Conservation (phyloP, 768 basidiomycete species). For the Kwoniella heveanensis region DNA sequence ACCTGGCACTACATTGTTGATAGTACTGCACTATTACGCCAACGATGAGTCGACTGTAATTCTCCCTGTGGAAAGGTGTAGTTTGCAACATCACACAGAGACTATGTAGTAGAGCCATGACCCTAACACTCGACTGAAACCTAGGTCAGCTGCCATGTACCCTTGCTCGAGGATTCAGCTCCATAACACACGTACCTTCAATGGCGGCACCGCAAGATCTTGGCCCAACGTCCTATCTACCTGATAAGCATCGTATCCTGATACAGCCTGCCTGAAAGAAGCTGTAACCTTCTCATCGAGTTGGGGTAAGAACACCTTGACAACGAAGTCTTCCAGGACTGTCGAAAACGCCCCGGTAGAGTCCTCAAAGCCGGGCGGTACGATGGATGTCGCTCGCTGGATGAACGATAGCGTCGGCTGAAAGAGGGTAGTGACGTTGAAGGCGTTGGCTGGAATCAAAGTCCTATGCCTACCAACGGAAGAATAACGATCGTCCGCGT, state of each 20-base stretch:
- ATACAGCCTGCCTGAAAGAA: constrained; percentile 82
- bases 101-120: constrained; percentile 88
- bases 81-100: constrained; percentile 85
- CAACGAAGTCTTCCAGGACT: constrained; percentile 87
- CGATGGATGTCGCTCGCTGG: constrained; percentile 40
- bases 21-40: constrained; percentile 95
- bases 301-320: constrained; percentile 89
- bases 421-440: constrained; percentile 92
- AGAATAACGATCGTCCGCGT: constrained; percentile 72
- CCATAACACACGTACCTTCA: constrained; percentile 63
- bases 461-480: constrained; percentile 77
- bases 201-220: constrained; percentile 72
- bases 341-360: constrained; percentile 63
- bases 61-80: constrained; percentile 92
- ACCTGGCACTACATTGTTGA: constrained; percentile 85
- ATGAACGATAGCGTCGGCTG: constrained; percentile 88
- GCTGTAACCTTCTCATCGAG: constrained; percentile 88
- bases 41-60: constrained; percentile 88
- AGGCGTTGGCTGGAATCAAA: constrained; percentile 85
- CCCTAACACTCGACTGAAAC: constrained; percentile 73
- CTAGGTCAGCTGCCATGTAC: constrained; percentile 3
- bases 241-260: constrained; percentile 83
- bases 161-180: not conserved
- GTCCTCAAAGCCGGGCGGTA: constrained; percentile 58
- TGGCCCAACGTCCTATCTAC: constrained; percentile 69